phyloP scores from a whole-genome alignment of 805 yeast genomes.

The Saturnispora serradocipensis region DNA sequence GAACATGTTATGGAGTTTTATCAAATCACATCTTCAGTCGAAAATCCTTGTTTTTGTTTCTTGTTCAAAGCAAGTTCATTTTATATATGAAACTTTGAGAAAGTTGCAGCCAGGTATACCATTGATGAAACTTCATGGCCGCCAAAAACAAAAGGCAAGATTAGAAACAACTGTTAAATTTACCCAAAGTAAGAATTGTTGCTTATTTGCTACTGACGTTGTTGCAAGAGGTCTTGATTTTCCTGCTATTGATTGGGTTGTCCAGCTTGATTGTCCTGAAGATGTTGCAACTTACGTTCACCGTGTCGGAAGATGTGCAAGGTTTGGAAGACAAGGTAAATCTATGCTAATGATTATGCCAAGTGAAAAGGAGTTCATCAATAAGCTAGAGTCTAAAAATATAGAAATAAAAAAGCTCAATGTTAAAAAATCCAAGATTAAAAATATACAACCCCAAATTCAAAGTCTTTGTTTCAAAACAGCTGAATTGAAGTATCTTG shows the following conservation, averaged over 20 bases:
- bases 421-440: slow-evolving; percentile 64
- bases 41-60: slow-evolving; percentile 79
- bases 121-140: slow-evolving; percentile 74
- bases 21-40: slow-evolving; percentile 70
- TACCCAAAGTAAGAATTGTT: slow-evolving; percentile 67
- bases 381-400: slow-evolving; percentile 48
- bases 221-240: slow-evolving; percentile 90
- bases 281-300: slow-evolving; percentile 84
- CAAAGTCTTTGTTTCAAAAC: slow-evolving; percentile 88
- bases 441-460: slow-evolving; percentile 69
- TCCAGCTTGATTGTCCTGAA: slow-evolving; percentile 87
- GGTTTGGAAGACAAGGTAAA: slow-evolving; percentile 78
- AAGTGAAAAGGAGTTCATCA: slow-evolving; percentile 68
- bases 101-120: slow-evolving; percentile 90
- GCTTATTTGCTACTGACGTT: slow-evolving; percentile 82
- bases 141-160: slow-evolving; percentile 85
- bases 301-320: slow-evolving; percentile 83
- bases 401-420: slow-evolving; percentile 66
- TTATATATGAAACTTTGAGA: slow-evolving; percentile 77
- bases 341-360: slow-evolving; percentile 79
- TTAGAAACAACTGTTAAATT: slow-evolving; percentile 74
- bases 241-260: slow-evolving; percentile 92
- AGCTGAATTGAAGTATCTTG: slow-evolving; percentile 86
- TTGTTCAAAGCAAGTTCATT: slow-evolving; percentile 86
- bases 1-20: slow-evolving; percentile 77